Evolutionary conservation across 2,329 filamentous ascomycete species (phyloP), one percentile per base, ranked within the genome.

Genomic region (Stagonosporopsis cucurbitacearum): DNA sequence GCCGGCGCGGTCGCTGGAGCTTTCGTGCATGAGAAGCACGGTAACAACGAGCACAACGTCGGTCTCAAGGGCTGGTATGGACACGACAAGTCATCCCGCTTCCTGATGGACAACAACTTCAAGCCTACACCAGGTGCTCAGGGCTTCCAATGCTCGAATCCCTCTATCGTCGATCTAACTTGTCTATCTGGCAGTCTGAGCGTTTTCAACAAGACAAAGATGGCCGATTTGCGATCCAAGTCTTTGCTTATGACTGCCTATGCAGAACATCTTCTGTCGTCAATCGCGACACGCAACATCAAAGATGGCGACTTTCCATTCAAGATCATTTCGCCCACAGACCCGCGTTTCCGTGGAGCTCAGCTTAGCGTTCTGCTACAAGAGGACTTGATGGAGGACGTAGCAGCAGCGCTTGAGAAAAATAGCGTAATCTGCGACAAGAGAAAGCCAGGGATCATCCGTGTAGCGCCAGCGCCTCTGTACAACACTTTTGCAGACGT

Each of bases 51-150:
- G 5, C 91, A 86, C 67, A 81, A 82, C 23, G 86, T 84, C 6
- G 84, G 92, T 2, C 79, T 96, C 1, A 82, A 86, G 28, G 92
- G 92, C 17, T 96, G 92, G 92, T 96, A 94, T 82, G 92, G 92
- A 50, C 88, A 87, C 51, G 88, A 92, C 76, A 91, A 91, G 75
- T 76, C 80, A 22, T 86, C 86, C 5, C 83, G 92, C 13, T 96
- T 96, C 79, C 82, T 86, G 61, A 96, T 96, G 92, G 86, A 88
- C 59, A 94, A 91, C 75, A 80, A 78, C 74, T 96, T 96, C 75
- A 79, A 86, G 36, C 91, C 92, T 2, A 89, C 90, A 6, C 79
- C 84, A 2, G 92, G 92, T 40, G 92, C 92, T 0, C 86, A 83
- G 30, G 92, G 92, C 2, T 96, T 86, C 77, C 91, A 96, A 75